These are phyloP conservation scores for Aplosporella prunicola DNA, from an alignment of 2,329 filamentous ascomycete genomes.

Conservation along the genomic window DNA sequence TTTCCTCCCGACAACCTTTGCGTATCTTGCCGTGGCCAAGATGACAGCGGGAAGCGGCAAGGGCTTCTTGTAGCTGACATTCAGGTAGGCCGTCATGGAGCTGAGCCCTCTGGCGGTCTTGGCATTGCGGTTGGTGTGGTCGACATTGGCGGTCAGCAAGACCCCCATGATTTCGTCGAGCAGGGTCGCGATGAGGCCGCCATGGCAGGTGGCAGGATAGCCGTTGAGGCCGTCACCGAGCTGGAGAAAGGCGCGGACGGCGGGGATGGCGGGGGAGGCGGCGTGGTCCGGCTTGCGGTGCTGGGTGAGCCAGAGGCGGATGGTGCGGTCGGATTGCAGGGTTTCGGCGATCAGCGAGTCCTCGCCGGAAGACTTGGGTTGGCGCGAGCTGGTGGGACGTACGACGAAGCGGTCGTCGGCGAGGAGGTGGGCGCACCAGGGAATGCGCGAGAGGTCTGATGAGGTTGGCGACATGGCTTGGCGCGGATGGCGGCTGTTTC, in stretches of 20 bases:
- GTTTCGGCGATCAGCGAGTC: slow-evolving; percentile 47
- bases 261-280: slow-evolving; percentile 18
- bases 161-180: slow-evolving; percentile 50
- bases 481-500: too few relatives aligned
- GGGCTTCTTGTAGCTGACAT: slow-evolving; percentile 45
- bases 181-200: slow-evolving; percentile 49
- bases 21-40: slow-evolving; percentile 37
- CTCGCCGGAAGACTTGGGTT: slow-evolving; percentile 32
- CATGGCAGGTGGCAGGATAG: slow-evolving; percentile 44
- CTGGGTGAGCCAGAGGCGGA: slow-evolving; percentile 37
- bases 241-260: slow-evolving; percentile 32
- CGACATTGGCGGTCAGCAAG: slow-evolving; percentile 37
- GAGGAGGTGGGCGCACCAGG: slow-evolving; percentile 42
- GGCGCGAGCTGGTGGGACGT: slow-evolving; percentile 31
- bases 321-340: slow-evolving; percentile 41
- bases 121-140: slow-evolving; percentile 11
- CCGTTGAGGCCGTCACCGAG: slow-evolving; percentile 47
- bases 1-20: slow-evolving; percentile 46
- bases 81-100: slow-evolving; percentile 45
- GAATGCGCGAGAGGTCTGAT: slow-evolving; percentile 29
- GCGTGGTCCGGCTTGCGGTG: slow-evolving; percentile 1
- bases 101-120: background rate
- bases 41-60: slow-evolving; percentile 42
- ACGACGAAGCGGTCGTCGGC: slow-evolving; percentile 32
- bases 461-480: too few relatives aligned